These are phyloP conservation scores for Rhodotorula glutinis DNA, from an alignment of 1,284 basidiomycete genomes.

Conservation along the genomic window DNA sequence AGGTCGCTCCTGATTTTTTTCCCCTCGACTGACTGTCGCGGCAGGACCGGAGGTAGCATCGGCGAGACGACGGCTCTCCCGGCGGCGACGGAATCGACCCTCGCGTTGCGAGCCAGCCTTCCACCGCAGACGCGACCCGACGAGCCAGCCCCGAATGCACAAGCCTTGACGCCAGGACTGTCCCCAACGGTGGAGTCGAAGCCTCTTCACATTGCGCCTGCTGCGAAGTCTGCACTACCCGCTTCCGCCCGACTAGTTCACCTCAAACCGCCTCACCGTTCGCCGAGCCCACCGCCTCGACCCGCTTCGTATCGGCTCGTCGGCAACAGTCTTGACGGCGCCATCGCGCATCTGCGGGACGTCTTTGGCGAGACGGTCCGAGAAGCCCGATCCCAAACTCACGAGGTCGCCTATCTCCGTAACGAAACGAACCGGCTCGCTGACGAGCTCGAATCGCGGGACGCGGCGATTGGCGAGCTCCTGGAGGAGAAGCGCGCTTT, in stretches of 20 bases:
- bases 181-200: too few relatives aligned
- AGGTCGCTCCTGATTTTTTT: too few relatives aligned
- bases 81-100: too few relatives aligned
- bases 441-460: constrained; percentile 1
- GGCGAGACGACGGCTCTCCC: too few relatives aligned
- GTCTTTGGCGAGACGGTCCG: background rate
- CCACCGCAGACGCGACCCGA: too few relatives aligned
- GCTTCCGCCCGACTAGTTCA: background rate
- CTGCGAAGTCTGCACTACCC: too few relatives aligned
- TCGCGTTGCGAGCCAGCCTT: too few relatives aligned
- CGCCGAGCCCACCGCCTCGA: background rate
- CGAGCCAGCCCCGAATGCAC: too few relatives aligned
- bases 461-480: background rate
- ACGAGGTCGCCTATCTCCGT: constrained; percentile 10
- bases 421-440: constrained; percentile 11
- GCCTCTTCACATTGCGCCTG: background rate
- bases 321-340: constrained; percentile 11
- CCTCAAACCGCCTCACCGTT: background rate
- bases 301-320: constrained; percentile 12
- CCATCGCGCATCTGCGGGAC: background rate
- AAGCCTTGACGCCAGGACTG: too few relatives aligned
- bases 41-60: too few relatives aligned
- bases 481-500: background rate
- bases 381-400: background rate
- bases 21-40: too few relatives aligned